A percentile compares a stretch with the other conserved stretches of the same genome.
Evolutionary conservation across 768 basidiomycete genomes (phyloP).

Genomic region (Lentinula aciculospora): DNA sequence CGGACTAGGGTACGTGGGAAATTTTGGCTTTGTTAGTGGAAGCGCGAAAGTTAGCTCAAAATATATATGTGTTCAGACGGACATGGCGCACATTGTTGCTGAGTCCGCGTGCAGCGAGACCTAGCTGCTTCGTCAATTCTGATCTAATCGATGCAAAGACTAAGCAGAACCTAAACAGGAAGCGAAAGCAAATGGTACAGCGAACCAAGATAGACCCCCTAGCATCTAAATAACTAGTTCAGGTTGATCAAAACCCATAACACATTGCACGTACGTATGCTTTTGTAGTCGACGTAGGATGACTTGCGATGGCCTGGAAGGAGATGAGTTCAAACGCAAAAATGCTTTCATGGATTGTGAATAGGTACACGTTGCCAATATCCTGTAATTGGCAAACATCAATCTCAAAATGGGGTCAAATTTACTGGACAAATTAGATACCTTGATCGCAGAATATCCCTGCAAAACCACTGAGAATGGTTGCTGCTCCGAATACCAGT

Average conservation of each 20-base stretch:
- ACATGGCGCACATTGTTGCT: slow-evolving; percentile 20
- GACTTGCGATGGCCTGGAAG: slow-evolving; percentile 42
- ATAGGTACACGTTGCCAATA: slow-evolving; percentile 49
- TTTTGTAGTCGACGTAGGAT: slow-evolving; percentile 43
- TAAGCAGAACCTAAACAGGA: slow-evolving; percentile 32
- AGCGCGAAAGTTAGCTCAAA: not conserved
- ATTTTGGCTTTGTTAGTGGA: slow-evolving; percentile 39
- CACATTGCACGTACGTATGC: slow-evolving; percentile 33
- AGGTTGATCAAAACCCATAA: not conserved
- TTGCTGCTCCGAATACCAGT: slow-evolving; percentile 34
- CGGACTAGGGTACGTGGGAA: slow-evolving; percentile 47
- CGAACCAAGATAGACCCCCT: slow-evolving; percentile 54
- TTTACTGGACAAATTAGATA: slow-evolving; percentile 5
- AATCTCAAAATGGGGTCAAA: not conserved
- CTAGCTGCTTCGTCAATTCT: not conserved
- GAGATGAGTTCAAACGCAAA: not conserved
- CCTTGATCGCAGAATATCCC: slow-evolving; percentile 49
- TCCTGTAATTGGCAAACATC: slow-evolving; percentile 19
- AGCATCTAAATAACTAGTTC: slow-evolving; percentile 32
- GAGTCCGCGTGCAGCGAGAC: slow-evolving; percentile 31
- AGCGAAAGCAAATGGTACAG: slow-evolving; percentile 47
- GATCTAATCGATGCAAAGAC: not conserved
- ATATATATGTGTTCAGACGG: not conserved
- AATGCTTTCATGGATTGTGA: not conserved
- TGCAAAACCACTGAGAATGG: slow-evolving; percentile 34